Evolutionary conservation across 345 rosid species (phyloP), one percentile per base, ranked within the genome.

Genomic region (Triadica sebifera): DNA sequence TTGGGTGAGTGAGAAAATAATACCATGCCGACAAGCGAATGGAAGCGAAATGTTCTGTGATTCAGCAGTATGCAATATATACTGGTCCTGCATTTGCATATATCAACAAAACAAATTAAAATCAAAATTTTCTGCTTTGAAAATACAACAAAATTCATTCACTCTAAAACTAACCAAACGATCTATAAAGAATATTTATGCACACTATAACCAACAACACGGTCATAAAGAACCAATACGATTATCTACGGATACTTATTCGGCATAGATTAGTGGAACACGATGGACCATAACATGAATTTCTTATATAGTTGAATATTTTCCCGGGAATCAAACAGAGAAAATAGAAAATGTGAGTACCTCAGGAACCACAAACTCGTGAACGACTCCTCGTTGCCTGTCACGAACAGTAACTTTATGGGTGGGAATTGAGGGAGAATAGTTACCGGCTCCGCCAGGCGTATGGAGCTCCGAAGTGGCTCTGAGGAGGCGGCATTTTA

Each of bases 1-100:
- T 29, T 29, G 34, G 2, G n/a, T n/a, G 67, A 66, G 4, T 45
- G 1, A 45, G 53, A 67, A 5, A 13, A 69, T 43, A 69, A 79
- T 88, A 94, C 97, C 97, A 81, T 94, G 98, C 89, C 97, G 88
- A 89, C 97, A 94, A 76, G 98, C 98, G 77, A 94, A 94, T 8
- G 97, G 98, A 77, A 94, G 98, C 8, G 81, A 57, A 64, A 94
- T 88, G 80, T 89, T 83, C 80, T 94, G 96, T 55, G 92, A 69
- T 79, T 94, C 98, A 12, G 96, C 98, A 34, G 98, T 89, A 79
- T 94, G 98, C 82, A 94, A 75, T 69, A 94, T 94, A 57, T 94
- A 94, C 72, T 94, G 97, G 80, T 91, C 97, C 97, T 94, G 93
- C 88, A 88, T 74, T 84, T 76, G 46, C 67, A 71, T 50, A 57